Evolutionary conservation across 352 stramenopile species (phyloP), one percentile per base, ranked within the genome.

Genomic region (Achlya hypogyna): DNA sequence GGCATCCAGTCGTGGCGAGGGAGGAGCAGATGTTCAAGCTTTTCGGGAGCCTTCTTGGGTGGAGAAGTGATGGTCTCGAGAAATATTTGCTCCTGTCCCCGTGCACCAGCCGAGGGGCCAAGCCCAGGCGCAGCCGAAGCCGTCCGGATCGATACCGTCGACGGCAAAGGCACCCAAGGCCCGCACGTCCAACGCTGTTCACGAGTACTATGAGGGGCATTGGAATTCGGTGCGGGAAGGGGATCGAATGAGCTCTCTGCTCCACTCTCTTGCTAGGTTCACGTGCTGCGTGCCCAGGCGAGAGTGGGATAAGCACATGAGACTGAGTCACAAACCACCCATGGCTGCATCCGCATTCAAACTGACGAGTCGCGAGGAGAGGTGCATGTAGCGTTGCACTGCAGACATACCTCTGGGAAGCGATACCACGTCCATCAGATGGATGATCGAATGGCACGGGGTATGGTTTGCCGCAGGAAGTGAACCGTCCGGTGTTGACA

Each of bases 321-420:
- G 25, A 56, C 49, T 56, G 49, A 56, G 49, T 56, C 49, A 56
- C n/a, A 10, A 6, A 54, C 49, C 49, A 56, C 49, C 49, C 49
- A 56, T 56, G 10, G 25, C 49, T 4, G 10, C 31, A 56, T 56
- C n/a, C n/a, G n/a, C n/a, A 56, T 56, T 56, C 12, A 56, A 12
- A 56, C n/a, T 56, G 25, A 56, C 49, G 25, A 56, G 49, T 56
- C 49, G 16, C 25, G 49, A 20, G 12, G 16, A 20, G 10, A 20
- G 10, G 10, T 20, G n/a, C 54, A 18, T 49, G 23, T 51, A 25
- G n/a, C 22, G 54, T n/a, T 64, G 54, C 35, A 31, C 31, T 28
- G 35, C 16, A 20, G 35, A 64, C 14, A 3, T 10, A 3, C 38
- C 38, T 45, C 38, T 45, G 6, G 6, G 12, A 45, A n/a, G 14